Conservation (phyloP, 2,329 filamentous ascomycete species). For the Rutstroemia sp. region DNA sequence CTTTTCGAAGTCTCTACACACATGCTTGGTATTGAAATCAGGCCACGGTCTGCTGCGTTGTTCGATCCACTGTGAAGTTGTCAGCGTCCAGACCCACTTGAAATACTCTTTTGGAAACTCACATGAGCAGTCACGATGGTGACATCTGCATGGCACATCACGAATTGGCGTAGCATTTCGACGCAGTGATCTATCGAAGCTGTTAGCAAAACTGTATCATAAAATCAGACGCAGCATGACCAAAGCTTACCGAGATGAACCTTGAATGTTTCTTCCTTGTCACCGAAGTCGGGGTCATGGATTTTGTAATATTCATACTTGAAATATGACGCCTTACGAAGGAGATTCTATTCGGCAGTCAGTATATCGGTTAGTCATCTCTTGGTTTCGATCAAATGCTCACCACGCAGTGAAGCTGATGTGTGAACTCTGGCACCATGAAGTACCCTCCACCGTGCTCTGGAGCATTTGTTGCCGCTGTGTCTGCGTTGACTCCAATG, state of each 20-base stretch:
- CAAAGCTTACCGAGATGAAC: neutral
- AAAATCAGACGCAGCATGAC: neutral
- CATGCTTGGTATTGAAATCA: conserved; percentile 1
- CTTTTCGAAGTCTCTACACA: neutral
- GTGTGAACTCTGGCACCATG: neutral
- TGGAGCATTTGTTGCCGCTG: neutral
- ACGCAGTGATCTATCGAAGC: neutral
- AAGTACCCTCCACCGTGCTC: neutral
- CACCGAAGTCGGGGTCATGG: neutral
- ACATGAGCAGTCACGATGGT: neutral
- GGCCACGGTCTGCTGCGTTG: neutral
- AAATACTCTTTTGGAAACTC: neutral
- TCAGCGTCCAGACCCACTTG: neutral
- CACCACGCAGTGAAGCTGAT: conserved; percentile 1
- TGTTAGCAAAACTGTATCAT: neutral
- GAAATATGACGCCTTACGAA: neutral
- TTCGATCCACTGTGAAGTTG: neutral
- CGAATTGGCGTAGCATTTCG: conserved; percentile 1
- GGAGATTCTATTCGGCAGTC: neutral
- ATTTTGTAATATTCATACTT: neutral
- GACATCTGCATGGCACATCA: conserved; percentile 4
- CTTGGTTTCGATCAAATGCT: neutral
- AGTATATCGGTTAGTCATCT: neutral
- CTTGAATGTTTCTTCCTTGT: neutral
- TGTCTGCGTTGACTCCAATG: neutral